Percentiles rank a stretch among this genome's conserved stretches.
phyloP scores from a whole-genome alignment of 1,139 yeast species.

The Geotrichum australiense region DNA sequence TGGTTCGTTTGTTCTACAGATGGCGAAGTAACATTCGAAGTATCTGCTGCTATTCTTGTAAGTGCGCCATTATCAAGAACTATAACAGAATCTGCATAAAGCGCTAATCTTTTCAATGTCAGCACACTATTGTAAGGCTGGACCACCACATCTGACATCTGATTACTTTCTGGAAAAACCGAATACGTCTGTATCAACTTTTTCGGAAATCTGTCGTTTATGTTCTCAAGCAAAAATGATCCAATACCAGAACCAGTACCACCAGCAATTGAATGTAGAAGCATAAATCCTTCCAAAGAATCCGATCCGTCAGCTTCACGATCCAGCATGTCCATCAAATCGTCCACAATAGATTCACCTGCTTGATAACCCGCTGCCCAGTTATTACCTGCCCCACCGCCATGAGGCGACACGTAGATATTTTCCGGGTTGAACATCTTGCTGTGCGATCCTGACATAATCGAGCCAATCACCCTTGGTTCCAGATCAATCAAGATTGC shows the following conservation, averaged over 20 bases:
- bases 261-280: slow-evolving; percentile 95
- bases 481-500: slow-evolving; percentile 81
- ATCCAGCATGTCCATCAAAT: slow-evolving; percentile 73
- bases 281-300: slow-evolving; percentile 80
- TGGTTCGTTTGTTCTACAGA: slow-evolving; percentile 73
- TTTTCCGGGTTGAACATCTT: slow-evolving; percentile 81
- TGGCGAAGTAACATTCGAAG: slow-evolving; percentile 39
- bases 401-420: slow-evolving; percentile 68
- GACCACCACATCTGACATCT: slow-evolving; percentile 89
- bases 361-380: slow-evolving; percentile 89
- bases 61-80: slow-evolving; percentile 89
- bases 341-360: slow-evolving; percentile 64
- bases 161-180: slow-evolving; percentile 68
- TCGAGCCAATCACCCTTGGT: slow-evolving; percentile 77
- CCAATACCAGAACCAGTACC: slow-evolving; percentile 98
- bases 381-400: slow-evolving; percentile 82
- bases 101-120: slow-evolving; percentile 73
- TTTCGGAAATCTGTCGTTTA: slow-evolving; percentile 77
- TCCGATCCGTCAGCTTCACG: slow-evolving; percentile 90
- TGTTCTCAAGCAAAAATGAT: slow-evolving; percentile 64
- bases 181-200: slow-evolving; percentile 80
- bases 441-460: slow-evolving; percentile 45
- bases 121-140: slow-evolving; percentile 90
- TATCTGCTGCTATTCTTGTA: slow-evolving; percentile 54
- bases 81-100: slow-evolving; percentile 75